phyloP scores from a whole-genome alignment of 768 basidiomycete species.

The Erythrobasidium yunnanense region DNA sequence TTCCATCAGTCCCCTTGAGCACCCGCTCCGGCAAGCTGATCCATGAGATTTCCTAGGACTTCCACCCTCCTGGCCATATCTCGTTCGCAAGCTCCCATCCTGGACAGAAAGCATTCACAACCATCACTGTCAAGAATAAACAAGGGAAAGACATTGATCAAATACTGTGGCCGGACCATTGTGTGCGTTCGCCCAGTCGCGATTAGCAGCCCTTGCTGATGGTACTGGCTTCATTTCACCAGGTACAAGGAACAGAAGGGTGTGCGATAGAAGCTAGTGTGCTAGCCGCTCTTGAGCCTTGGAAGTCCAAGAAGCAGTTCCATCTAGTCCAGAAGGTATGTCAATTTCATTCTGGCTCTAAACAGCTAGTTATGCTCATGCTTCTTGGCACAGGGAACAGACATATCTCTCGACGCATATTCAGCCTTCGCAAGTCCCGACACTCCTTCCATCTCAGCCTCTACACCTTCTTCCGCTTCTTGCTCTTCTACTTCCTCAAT shows the following conservation, averaged over 20 bases:
- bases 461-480: conserved; percentile 21
- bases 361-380: not conserved
- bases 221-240: not conserved
- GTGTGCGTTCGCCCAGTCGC: conserved; percentile 40
- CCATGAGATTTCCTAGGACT: conserved; percentile 42
- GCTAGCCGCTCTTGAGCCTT: conserved; percentile 47
- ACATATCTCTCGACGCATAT: conserved; percentile 60
- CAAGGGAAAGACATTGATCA: conserved; percentile 44
- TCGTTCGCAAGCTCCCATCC: conserved; percentile 57
- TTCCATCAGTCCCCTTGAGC: not conserved
- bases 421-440: conserved; percentile 53
- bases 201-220: not conserved
- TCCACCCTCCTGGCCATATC: conserved; percentile 51
- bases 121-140: conserved; percentile 12
- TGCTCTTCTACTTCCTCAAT: conserved; percentile 40
- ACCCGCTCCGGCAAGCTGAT: not conserved
- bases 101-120: conserved; percentile 42
- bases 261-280: conserved; percentile 54
- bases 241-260: conserved; percentile 49
- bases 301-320: conserved; percentile 32
- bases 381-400: conserved; percentile 44
- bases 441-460: not conserved
- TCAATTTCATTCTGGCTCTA: not conserved
- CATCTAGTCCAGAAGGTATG: conserved; percentile 40
- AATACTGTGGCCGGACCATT: conserved; percentile 72